Evolutionary conservation across 1,284 basidiomycete species (phyloP).

Genomic region (Boletus sp.): DNA sequence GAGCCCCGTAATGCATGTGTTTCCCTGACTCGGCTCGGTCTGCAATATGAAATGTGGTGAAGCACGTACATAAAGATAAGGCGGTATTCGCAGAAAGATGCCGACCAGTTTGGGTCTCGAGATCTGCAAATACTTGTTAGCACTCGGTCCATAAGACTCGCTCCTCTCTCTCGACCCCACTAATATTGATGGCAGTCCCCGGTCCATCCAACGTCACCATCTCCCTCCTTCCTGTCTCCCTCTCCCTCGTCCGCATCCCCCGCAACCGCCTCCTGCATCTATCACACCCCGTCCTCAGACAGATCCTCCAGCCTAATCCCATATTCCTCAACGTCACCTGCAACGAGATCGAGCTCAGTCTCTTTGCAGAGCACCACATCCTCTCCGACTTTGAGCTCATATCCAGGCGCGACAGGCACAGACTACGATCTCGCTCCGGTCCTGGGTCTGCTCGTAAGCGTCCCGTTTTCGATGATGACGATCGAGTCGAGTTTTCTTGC

Average conservation of each 20-base stretch:
- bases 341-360: conserved; percentile 70
- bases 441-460: conserved; percentile 35
- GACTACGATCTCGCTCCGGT: conserved; percentile 38
- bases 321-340: conserved; percentile 70
- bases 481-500: conserved; percentile 63
- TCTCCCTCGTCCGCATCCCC: conserved; percentile 69
- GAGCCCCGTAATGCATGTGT: conserved; percentile 4
- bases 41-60: not conserved
- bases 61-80: conserved; percentile 7
- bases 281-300: conserved; percentile 59
- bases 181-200: conserved; percentile 22
- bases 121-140: conserved; percentile 21
- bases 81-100: not conserved
- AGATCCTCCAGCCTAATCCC: conserved; percentile 61
- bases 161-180: not conserved
- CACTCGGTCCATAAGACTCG: conserved; percentile 2
- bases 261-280: conserved; percentile 57
- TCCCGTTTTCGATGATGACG: conserved; percentile 28
- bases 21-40: too few relatives aligned
- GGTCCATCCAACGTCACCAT: conserved; percentile 49
- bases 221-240: conserved; percentile 61
- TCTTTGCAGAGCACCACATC: conserved; percentile 60
- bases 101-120: not conserved
- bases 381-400: conserved; percentile 59
- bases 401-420: conserved; percentile 54